A percentile compares a stretch with the other conserved stretches of the same genome.
Conservation (phyloP, 2,329 filamentous ascomycete species). For the Colletotrichum somersetense region DNA sequence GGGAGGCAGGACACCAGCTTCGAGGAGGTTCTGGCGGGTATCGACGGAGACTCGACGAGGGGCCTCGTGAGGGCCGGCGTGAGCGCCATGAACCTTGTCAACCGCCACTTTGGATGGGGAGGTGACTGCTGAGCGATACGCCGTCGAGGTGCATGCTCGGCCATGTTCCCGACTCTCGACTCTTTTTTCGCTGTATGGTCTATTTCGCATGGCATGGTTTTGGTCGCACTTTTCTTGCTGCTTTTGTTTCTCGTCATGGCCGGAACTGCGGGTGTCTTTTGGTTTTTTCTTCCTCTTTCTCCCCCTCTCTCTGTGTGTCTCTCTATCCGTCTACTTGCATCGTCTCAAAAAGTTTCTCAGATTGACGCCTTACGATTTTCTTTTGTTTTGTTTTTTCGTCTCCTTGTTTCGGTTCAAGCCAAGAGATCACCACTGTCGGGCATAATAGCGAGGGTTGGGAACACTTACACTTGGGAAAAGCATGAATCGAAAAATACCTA, state of each 20-base stretch:
- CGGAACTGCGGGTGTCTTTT: slow-evolving; percentile 4
- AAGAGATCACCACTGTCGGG: slow-evolving; percentile 23
- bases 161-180: not conserved
- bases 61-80: slow-evolving; percentile 63
- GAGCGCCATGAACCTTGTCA: slow-evolving; percentile 64
- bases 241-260: slow-evolving; percentile 9
- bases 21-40: slow-evolving; percentile 46
- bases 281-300: not conserved
- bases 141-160: not conserved
- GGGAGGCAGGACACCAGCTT: slow-evolving; percentile 53
- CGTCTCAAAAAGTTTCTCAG: slow-evolving; percentile 29
- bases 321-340: slow-evolving; percentile 9
- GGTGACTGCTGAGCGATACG: slow-evolving; percentile 43
- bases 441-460: slow-evolving; percentile 31
- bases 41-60: slow-evolving; percentile 56
- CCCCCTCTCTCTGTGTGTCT: not conserved
- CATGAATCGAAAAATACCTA: not conserved
- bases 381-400: not conserved
- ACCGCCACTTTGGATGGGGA: slow-evolving; percentile 68
- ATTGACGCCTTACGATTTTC: slow-evolving; percentile 35
- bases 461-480: slow-evolving; percentile 2
- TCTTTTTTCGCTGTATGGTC: not conserved
- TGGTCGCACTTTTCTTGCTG: not conserved
- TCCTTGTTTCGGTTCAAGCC: slow-evolving; percentile 3
- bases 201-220: not conserved